phyloP scores from a whole-genome alignment of 306 rosid genomes.

The Crataegus laevigata region DNA sequence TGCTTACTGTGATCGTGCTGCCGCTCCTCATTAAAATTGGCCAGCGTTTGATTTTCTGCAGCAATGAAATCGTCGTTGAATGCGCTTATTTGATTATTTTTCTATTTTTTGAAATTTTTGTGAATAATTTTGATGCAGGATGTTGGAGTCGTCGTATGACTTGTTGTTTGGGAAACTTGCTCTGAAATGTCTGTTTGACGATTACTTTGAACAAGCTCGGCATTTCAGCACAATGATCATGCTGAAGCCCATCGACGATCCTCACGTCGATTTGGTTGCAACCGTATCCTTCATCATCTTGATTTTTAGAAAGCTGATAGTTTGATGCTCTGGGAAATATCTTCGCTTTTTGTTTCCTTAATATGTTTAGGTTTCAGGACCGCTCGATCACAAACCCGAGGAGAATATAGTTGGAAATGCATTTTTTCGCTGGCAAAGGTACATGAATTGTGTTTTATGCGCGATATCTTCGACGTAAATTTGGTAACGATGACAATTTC shows the following conservation, averaged over 20 bases:
- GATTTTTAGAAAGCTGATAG: neutral
- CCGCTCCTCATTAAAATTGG: neutral
- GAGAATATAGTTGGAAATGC: constrained; percentile 66
- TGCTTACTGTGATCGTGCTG: neutral
- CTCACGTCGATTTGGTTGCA: constrained; percentile 88
- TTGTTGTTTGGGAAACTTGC: constrained; percentile 84
- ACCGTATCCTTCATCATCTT: constrained; percentile 45
- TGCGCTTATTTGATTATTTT: neutral
- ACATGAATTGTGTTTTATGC: neutral
- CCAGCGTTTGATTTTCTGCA: neutral
- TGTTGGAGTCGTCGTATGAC: constrained; percentile 79
- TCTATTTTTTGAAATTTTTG: neutral
- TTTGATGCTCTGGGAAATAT: neutral
- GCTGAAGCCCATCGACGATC: constrained; percentile 96
- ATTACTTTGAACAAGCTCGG: constrained; percentile 64
- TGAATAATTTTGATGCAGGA: constrained; percentile 40
- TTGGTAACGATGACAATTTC: neutral
- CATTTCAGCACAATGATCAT: constrained; percentile 67
- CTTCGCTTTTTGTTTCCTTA: constrained; percentile 25
- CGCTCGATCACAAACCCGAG: constrained; percentile 64
- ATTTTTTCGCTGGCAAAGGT: constrained; percentile 96
- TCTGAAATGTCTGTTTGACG: constrained; percentile 67
- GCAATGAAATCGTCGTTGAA: neutral
- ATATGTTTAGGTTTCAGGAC: constrained; percentile 72
- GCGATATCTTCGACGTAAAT: neutral